Percentiles rank a stretch among this genome's conserved stretches.
Conservation (phyloP, 2,329 filamentous ascomycete species). For the Apiospora pterosperma region DNA sequence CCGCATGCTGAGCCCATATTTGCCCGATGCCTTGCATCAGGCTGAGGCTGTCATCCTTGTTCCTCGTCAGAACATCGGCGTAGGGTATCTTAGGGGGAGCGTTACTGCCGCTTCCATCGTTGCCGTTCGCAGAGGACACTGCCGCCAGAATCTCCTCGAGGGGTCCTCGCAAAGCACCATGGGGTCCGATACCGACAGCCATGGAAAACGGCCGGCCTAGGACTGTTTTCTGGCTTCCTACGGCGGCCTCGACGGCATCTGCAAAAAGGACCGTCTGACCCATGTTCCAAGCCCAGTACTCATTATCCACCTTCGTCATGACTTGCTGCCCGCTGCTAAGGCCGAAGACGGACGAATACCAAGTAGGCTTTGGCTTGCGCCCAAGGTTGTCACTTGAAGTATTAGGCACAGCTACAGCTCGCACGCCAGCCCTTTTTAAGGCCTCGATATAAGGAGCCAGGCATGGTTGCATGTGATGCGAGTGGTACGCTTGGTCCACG, state of each 20-base stretch:
- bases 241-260: not conserved
- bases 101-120: not conserved
- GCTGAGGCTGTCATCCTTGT: not conserved
- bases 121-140: not conserved
- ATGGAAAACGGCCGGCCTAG: not conserved
- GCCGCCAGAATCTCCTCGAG: not conserved
- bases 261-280: slow-evolving; percentile 2
- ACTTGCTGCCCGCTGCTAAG: not conserved
- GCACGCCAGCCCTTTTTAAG: not conserved
- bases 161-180: slow-evolving; percentile 4
- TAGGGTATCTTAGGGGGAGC: slow-evolving; percentile 7
- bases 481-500: slow-evolving; percentile 17
- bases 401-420: not conserved
- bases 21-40: slow-evolving; percentile 7
- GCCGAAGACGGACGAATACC: slow-evolving; percentile 7
- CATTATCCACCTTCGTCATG: not conserved
- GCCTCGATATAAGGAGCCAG: slow-evolving; percentile 4
- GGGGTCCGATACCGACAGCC: slow-evolving; percentile 2
- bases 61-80: slow-evolving; percentile 3
- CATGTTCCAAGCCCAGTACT: slow-evolving; percentile 2
- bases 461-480: slow-evolving; percentile 13
- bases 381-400: not conserved
- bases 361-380: slow-evolving; percentile 6
- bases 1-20: not conserved
- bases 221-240: not conserved